phyloP scores from a whole-genome alignment of 108 stramenopile species.

The Schizochytrium sp. region DNA sequence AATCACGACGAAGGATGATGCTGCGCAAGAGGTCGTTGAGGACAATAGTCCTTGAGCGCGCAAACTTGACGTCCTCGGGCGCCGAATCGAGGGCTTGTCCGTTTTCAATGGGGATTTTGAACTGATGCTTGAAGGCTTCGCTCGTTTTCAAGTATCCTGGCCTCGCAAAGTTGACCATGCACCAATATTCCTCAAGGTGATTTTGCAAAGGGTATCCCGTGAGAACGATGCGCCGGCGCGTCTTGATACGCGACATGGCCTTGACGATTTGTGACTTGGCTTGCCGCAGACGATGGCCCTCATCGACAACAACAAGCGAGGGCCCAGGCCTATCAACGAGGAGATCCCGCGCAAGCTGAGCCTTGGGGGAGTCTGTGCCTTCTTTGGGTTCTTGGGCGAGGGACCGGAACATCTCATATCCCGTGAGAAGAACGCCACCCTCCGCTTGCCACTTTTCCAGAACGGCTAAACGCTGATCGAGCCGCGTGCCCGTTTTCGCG shows the following conservation, averaged over 20 bases:
- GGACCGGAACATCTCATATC: conserved; percentile 19
- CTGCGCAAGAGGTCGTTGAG: background rate
- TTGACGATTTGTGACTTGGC: background rate
- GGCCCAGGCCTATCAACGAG: background rate
- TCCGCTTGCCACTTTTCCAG: background rate
- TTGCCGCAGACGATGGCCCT: conserved; percentile 13
- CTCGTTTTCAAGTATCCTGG: background rate
- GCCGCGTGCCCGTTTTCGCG: background rate
- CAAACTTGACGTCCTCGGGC: background rate
- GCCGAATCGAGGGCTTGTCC: background rate
- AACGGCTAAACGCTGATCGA: background rate
- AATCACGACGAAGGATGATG: background rate
- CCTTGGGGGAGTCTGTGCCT: background rate
- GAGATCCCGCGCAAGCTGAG: background rate
- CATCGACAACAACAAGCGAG: background rate
- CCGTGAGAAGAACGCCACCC: background rate
- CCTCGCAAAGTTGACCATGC: conserved; percentile 3
- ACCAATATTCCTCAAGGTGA: conserved; percentile 16
- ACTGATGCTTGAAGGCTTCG: background rate
- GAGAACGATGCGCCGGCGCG: background rate
- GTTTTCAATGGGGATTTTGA: conserved; percentile 3
- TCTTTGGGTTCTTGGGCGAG: background rate
- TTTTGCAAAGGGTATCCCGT: conserved; percentile 19
- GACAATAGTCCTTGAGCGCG: background rate
- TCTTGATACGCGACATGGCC: background rate